Evolutionary conservation across 2,329 filamentous ascomycete genomes (phyloP).

Genomic region (Botrytis aclada): DNA sequence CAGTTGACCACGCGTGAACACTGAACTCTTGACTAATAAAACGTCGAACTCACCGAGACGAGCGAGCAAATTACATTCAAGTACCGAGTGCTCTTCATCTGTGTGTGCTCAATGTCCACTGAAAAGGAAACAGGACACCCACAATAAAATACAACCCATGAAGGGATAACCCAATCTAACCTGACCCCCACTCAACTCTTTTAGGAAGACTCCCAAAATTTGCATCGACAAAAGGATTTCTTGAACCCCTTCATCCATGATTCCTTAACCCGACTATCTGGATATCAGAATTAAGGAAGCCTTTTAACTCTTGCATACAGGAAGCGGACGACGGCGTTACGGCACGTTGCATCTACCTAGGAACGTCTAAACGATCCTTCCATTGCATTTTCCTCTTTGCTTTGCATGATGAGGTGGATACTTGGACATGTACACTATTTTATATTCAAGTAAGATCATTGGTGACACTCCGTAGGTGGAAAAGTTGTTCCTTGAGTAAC

Average conservation of each 20-base stretch:
- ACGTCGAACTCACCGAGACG: background rate
- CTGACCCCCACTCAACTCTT: conserved; percentile 1
- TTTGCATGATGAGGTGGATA: background rate
- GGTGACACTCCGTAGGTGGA: background rate
- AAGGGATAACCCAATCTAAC: conserved; percentile 6
- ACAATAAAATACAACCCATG: background rate
- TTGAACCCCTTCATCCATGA: conserved; percentile 1
- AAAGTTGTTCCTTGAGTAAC: background rate
- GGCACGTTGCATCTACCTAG: conserved; percentile 10
- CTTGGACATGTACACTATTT: background rate
- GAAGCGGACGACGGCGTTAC: conserved; percentile 9
- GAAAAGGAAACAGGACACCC: background rate
- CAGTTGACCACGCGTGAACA: conserved; percentile 7
- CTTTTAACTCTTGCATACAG: conserved; percentile 8
- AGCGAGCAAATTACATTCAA: conserved; percentile 5
- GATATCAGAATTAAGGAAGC: conserved; percentile 13
- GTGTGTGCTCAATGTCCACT: background rate
- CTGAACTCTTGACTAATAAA: conserved; percentile 1
- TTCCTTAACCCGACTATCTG: conserved; percentile 13
- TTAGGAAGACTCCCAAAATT: background rate
- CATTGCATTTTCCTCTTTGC: conserved; percentile 6
- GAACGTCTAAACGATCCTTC: conserved; percentile 2
- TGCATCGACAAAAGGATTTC: background rate
- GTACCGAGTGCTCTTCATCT: background rate
- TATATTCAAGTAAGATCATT: background rate